These are phyloP conservation scores for Pythium rhizo-oryzae DNA, from an alignment of 352 stramenopile species.

Conservation along the genomic window DNA sequence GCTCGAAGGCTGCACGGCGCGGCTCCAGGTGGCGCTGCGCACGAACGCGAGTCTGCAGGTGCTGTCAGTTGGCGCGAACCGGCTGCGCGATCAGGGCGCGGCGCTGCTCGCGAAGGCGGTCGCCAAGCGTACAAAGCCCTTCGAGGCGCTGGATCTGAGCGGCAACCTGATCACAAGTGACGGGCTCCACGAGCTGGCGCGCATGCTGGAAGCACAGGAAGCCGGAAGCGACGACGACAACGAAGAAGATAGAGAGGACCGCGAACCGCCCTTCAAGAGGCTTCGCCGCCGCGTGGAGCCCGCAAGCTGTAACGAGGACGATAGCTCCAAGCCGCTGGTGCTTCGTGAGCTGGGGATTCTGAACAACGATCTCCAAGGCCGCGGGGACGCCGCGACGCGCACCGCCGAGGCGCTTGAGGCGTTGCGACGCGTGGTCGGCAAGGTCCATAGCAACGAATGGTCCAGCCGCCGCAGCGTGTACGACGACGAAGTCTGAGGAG, in stretches of 20 bases:
- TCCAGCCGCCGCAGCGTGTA: conserved; percentile 72
- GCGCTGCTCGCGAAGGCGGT: conserved; percentile 53
- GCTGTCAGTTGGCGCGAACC: conserved; percentile 71
- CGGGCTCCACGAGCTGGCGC: conserved; percentile 43
- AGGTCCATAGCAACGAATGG: conserved; percentile 69
- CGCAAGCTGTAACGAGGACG: not conserved
- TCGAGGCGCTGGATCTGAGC: conserved; percentile 60
- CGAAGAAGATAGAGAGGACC: conserved; percentile 12
- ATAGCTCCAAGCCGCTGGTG: not conserved
- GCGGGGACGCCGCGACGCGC: conserved; percentile 28
- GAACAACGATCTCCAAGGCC: conserved; percentile 68
- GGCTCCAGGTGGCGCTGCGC: conserved; percentile 48
- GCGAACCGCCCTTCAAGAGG: conserved; percentile 31
- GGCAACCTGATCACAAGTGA: conserved; percentile 75
- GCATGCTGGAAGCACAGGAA: conserved; percentile 27
- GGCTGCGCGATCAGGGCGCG: conserved; percentile 60
- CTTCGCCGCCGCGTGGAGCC: conserved; percentile 26
- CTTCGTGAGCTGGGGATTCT: conserved; percentile 67
- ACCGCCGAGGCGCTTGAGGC: conserved; percentile 29
- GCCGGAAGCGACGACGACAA: not conserved
- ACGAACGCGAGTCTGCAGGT: conserved; percentile 49
- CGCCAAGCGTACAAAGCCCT: conserved; percentile 41
- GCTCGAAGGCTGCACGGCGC: conserved; percentile 46
- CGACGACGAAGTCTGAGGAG: conserved; percentile 69
- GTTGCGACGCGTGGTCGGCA: conserved; percentile 39